phyloP scores from a whole-genome alignment of 2,329 filamentous ascomycete species.

The Fusarium vanettenii region DNA sequence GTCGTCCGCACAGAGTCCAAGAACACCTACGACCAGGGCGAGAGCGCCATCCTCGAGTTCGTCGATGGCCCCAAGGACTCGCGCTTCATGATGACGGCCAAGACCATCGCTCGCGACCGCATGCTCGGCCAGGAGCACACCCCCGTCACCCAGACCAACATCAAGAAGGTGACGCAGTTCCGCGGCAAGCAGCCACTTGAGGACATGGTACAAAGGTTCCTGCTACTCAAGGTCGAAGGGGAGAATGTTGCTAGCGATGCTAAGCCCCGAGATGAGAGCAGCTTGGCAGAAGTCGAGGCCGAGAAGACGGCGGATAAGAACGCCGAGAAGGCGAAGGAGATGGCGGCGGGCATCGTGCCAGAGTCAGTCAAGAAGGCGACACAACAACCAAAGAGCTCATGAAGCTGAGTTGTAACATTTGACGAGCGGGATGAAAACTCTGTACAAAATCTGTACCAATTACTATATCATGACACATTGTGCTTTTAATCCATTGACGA shows the following conservation, averaged over 20 bases:
- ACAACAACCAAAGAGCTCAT: conserved; percentile 34
- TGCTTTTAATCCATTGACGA: conserved; percentile 19
- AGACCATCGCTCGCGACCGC: conserved; percentile 77
- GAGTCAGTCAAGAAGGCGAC: conserved; percentile 39
- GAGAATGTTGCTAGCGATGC: neutral
- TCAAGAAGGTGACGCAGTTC: conserved; percentile 86
- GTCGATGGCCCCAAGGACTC: conserved; percentile 95
- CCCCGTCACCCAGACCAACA: conserved; percentile 80
- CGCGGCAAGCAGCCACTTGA: conserved; percentile 77
- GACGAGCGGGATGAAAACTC: conserved; percentile 22
- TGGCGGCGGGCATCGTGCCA: conserved; percentile 47
- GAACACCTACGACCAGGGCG: conserved; percentile 85
- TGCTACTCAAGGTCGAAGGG: conserved; percentile 39
- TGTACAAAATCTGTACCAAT: conserved; percentile 49
- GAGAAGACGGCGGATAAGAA: conserved; percentile 42
- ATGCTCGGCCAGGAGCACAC: conserved; percentile 68
- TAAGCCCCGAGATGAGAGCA: conserved; percentile 22
- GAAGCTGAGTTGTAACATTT: conserved; percentile 39
- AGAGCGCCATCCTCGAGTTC: conserved; percentile 91
- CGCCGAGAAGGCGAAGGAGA: conserved; percentile 47
- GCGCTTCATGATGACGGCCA: conserved; percentile 93
- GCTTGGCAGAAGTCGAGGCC: conserved; percentile 24
- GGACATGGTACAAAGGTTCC: conserved; percentile 64
- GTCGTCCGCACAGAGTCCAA: conserved; percentile 92
- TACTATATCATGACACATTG: conserved; percentile 38